Evolutionary conservation across 257 asterid species (phyloP).

Genomic region (Solanum verrucosum): DNA sequence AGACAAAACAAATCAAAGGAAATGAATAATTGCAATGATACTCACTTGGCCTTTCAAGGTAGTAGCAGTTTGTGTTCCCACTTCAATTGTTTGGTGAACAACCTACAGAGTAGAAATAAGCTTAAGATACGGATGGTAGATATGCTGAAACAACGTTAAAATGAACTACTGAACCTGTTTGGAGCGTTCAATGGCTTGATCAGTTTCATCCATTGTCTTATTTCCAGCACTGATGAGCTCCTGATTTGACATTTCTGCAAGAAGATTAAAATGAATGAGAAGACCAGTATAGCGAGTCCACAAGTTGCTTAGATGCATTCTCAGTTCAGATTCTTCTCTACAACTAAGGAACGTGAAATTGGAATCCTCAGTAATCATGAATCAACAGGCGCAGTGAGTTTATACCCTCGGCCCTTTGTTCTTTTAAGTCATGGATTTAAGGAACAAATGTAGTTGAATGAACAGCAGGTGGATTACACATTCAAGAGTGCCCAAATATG

Average conservation of each 20-base stretch:
- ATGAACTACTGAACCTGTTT: slow-evolving; percentile 55
- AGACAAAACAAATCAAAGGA: background rate
- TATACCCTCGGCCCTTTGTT: background rate
- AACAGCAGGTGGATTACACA: background rate
- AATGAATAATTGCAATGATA: background rate
- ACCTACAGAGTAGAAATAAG: slow-evolving; percentile 41
- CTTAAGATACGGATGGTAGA: slow-evolving; percentile 3
- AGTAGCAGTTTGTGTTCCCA: slow-evolving; percentile 89
- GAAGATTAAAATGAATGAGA: slow-evolving; percentile 4
- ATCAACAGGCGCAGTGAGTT: background rate
- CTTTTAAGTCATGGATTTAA: background rate
- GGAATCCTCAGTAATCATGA: background rate
- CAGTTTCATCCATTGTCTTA: slow-evolving; percentile 92
- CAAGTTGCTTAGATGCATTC: background rate
- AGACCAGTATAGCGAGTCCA: background rate
- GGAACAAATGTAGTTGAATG: background rate
- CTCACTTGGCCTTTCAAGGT: slow-evolving; percentile 96
- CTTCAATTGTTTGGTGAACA: slow-evolving; percentile 95
- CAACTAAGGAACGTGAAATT: background rate
- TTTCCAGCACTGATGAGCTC: slow-evolving; percentile 77
- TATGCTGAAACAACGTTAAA: slow-evolving; percentile 5
- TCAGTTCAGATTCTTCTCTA: background rate
- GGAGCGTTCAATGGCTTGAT: slow-evolving; percentile 98
- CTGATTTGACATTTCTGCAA: slow-evolving; percentile 90
- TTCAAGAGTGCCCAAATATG: background rate